Conservation (phyloP, 352 stramenopile genomes). For the Globisporangium spinosum region DNA sequence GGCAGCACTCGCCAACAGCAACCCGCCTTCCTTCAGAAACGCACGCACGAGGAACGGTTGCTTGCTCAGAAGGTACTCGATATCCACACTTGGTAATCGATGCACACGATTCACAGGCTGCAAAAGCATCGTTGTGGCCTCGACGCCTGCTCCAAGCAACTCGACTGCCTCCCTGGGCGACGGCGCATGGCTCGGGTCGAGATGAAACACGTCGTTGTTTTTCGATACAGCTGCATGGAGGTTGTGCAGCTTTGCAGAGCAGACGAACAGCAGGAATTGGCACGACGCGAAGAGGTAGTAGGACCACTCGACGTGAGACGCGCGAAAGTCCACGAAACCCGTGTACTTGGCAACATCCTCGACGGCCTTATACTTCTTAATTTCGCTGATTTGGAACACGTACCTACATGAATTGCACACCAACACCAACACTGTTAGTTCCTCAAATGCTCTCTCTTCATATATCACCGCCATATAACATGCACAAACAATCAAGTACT, state of each 20-base stretch:
- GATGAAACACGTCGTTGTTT: slow-evolving; percentile 17
- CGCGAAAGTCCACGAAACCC: slow-evolving; percentile 58
- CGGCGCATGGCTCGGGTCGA: neutral
- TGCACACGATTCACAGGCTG: slow-evolving; percentile 21
- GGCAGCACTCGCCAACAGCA: slow-evolving; percentile 59
- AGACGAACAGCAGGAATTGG: slow-evolving; percentile 59
- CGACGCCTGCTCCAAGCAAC: slow-evolving; percentile 3
- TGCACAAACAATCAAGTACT: neutral
- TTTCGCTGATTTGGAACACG: slow-evolving; percentile 41
- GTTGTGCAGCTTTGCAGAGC: slow-evolving; percentile 61
- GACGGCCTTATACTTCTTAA: slow-evolving; percentile 29
- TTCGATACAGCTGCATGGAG: slow-evolving; percentile 33
- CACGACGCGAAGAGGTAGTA: slow-evolving; percentile 66
- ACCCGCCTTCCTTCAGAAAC: slow-evolving; percentile 64
- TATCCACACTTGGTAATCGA: slow-evolving; percentile 27
- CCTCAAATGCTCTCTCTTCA: neutral
- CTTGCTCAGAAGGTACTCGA: slow-evolving; percentile 51
- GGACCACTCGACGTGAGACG: slow-evolving; percentile 39
- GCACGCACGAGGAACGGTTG: slow-evolving; percentile 62
- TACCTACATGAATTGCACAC: slow-evolving; percentile 31
- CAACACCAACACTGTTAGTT: neutral
- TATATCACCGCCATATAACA: neutral
- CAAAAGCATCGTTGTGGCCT: slow-evolving; percentile 13
- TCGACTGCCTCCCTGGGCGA: slow-evolving; percentile 15
- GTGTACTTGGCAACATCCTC: slow-evolving; percentile 45